Evolutionary conservation across 2,329 filamentous ascomycete genomes (phyloP), one percentile per base, ranked within the genome.

Genomic region (Diaporthe ampelina): DNA sequence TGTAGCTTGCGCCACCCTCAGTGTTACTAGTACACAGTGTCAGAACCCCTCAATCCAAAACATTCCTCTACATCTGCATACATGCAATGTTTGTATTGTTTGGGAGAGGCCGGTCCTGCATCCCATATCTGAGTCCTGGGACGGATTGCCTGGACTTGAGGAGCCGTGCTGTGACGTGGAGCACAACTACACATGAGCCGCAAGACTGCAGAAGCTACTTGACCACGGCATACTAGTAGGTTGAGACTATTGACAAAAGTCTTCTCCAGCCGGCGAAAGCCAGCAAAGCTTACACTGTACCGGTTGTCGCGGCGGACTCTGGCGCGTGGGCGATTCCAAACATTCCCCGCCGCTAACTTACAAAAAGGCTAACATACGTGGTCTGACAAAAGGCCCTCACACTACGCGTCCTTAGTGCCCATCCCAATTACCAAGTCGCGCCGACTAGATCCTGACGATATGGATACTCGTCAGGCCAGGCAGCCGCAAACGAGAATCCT

Each of bases 371-470:
- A 68, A 48, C 24, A 29, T 15, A 32, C 29, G 37, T 17, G 40
- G 63, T 54, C 48, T 54, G 32, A 54, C 63, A 52, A 52, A 54
- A 52, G 48, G n/a, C 17, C 52, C 63, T 40, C 63, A 26, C 63
- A 11, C 48, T 52, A 37, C 2, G 4, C 29, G 15, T 13, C 13
- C n/a, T 35, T 54, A 68, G 63, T 54, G 45, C 63, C n/a, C 63
- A 52, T 63, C 58, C 58, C 40, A 48, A 63, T 32, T 10, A n/a
- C 37, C 59, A 45, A 63, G 59, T 32, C 59, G 59, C 59, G 59
- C 59, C 59, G 59, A 48, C 13, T 63, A 10, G 29, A 37, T 52
- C 32, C 45, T 52, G 26, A 67, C 24, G 17, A 24, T 63, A 32
- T 37, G 32, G 29, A n/a, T 5, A 32, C 10, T 15, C 37, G n/a